Conservation (phyloP, 305 asterid species). For the Stenogyne calaminthoides region DNA sequence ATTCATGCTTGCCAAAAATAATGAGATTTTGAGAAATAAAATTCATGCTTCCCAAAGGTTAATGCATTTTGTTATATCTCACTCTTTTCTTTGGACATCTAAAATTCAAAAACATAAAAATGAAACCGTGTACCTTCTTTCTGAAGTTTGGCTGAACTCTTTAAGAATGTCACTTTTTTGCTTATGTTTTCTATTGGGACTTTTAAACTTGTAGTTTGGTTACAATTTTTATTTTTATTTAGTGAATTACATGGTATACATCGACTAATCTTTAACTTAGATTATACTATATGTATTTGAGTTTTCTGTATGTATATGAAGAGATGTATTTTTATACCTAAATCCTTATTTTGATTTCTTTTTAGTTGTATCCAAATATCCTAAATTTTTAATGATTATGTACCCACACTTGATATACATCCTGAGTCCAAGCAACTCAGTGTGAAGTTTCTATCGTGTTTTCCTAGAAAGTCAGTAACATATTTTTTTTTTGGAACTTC, state of each 20-base stretch:
- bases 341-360: neutral
- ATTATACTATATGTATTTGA: neutral
- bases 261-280: neutral
- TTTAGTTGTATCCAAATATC: neutral
- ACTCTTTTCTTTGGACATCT: slow-evolving; percentile 11
- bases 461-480: neutral
- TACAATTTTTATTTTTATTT: neutral
- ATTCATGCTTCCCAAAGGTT: slow-evolving; percentile 13
- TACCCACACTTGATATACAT: neutral
- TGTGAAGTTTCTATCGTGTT: neutral
- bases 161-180: neutral
- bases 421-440: neutral
- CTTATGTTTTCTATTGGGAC: neutral
- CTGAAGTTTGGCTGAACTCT: neutral
- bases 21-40: slow-evolving; percentile 12
- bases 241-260: neutral
- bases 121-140: neutral
- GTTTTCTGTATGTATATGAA: neutral
- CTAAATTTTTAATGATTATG: neutral
- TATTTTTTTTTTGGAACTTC: neutral
- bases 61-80: neutral
- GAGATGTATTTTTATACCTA: neutral
- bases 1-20: slow-evolving; percentile 14
- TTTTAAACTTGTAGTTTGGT: neutral
- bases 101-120: slow-evolving; percentile 1